Base-by-base conservation (phyloP, 1,284 basidiomycete species). In the Marasmius tenuissimus region DNA sequence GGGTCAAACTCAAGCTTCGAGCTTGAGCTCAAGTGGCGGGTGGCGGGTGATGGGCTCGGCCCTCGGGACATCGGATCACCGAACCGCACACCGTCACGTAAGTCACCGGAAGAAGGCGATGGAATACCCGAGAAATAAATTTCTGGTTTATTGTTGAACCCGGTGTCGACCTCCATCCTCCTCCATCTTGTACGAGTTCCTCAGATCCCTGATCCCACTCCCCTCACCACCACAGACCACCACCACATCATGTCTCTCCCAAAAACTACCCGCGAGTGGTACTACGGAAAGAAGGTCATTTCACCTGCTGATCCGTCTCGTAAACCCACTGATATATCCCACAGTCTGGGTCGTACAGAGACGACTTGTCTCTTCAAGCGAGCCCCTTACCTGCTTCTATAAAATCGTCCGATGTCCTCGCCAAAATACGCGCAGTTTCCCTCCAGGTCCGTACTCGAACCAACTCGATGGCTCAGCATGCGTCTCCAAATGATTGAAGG, bases 351-450 rank as follows among this genome's bases (percentile, higher is more conserved):
- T 45, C 57, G 16, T 57, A 57, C 34, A 48, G 52, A 2, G 52
- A 77, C 62, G 71, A 80, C 20, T 71, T 62, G 20, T 57, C 78
- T 16, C 61, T 57, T 49, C 68, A 73, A 55, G 61, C 62, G 81
- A 62, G 79, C 40, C 11, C 11, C 12, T n/a, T 42, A 42, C 48
- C n/a, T n/a, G 3, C 48, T 14, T 50, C 48, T n/a, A 1, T 20
- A 1, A 50, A 20, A 33, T 20, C 48, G 11, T 18, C 20, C n/a
- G 18, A 33, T 3, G 18, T 50, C 20, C 11, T 50, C 16, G 7
- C 4, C 48, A 50, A 78, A 58, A 72, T 80, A 27, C 76, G 79
- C 57, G 77, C 81, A 5, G 79, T 81, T 22, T 82, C 81, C 18
- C 68, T 81, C 8, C 78, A 81, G 68, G 72, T 70, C 49, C 48